phyloP scores from a whole-genome alignment of 305 asterid genomes.

The Ajuga reptans region DNA sequence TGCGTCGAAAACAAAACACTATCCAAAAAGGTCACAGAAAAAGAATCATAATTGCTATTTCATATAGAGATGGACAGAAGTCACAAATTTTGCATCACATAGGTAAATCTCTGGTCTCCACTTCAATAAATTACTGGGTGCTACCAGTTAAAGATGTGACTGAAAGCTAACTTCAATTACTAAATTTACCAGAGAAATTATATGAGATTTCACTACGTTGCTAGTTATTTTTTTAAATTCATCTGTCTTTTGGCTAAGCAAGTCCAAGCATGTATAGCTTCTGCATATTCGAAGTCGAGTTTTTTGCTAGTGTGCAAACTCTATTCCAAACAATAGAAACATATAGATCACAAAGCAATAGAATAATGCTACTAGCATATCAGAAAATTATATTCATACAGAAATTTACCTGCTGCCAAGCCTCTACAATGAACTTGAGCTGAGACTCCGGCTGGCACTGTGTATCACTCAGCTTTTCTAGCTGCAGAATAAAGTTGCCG shows the following conservation, averaged over 20 bases:
- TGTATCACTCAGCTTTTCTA: conserved; percentile 74
- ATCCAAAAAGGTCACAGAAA: neutral
- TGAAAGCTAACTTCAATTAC: neutral
- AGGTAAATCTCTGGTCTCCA: neutral
- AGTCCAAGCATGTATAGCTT: neutral
- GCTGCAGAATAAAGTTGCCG: conserved; percentile 43
- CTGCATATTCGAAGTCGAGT: neutral
- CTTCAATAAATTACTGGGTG: neutral
- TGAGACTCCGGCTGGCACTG: conserved; percentile 91
- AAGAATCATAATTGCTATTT: neutral
- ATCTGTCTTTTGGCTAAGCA: neutral
- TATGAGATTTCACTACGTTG: neutral
- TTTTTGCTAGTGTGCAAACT: neutral
- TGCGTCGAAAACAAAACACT: neutral
- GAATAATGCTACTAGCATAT: conserved; percentile 5
- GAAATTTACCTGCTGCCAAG: conserved; percentile 79
- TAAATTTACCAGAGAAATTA: neutral
- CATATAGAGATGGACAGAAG: neutral
- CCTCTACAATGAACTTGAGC: conserved; percentile 84
- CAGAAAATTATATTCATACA: neutral
- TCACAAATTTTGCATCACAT: neutral
- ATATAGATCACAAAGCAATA: neutral
- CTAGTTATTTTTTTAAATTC: neutral
- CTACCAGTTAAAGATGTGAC: neutral
- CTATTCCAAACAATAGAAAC: conserved; percentile 7